Evolutionary conservation across 2,329 filamentous ascomycete genomes (phyloP), one percentile per base, ranked within the genome.

Genomic region (Colletotrichum aenigma): DNA sequence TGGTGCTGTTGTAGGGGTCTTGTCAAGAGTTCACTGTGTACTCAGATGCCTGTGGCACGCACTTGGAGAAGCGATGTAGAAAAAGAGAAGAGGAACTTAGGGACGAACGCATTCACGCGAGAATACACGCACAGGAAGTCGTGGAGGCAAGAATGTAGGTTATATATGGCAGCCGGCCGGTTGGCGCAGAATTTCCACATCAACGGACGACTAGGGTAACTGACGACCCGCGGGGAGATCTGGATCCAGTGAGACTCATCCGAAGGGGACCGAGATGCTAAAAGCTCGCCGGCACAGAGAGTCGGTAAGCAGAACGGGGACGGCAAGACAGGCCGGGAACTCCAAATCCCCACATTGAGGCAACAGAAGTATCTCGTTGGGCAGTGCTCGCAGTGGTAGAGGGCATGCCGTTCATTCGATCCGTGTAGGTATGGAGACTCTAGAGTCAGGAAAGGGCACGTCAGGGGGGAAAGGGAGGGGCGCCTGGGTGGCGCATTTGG

Each of bases 271-370:
- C 52, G 65, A 72, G 55, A 75, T 65, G 32, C 32, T 60, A 13
- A n/a, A 21, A 38, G 52, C 66, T 69, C 66, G 58, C 58, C 74
- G 70, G 74, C 74, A 73, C 48, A 36, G 43, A 75, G 24, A 32
- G 30, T 68, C 74, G 74, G 74, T 71, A 75, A 73, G 48, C 26
- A 75, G 58, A 60, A 43, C 28, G 43, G 62, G 56, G 43, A 64
- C 74, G 74, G 70, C 74, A 75, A 75, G 43, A 34, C 56, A 68
- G 48, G 28, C 70, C 70, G 70, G 74, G 64, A 75, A 73, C 70
- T 73, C 70, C 74, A 75, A 74, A 48, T 68, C 64, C 34, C 70
- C 74, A 70, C 58, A 56, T 64, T 64, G 38, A 21, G 60, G 58
- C 28, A 64, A 28, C 15, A 16, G 15, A 38, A 26, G 58, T 26